A percentile compares a stretch with the other conserved stretches of the same genome.
These are phyloP conservation scores for Diddensiella caesifluorescens DNA, from an alignment of 805 yeast genomes.

Conservation along the genomic window DNA sequence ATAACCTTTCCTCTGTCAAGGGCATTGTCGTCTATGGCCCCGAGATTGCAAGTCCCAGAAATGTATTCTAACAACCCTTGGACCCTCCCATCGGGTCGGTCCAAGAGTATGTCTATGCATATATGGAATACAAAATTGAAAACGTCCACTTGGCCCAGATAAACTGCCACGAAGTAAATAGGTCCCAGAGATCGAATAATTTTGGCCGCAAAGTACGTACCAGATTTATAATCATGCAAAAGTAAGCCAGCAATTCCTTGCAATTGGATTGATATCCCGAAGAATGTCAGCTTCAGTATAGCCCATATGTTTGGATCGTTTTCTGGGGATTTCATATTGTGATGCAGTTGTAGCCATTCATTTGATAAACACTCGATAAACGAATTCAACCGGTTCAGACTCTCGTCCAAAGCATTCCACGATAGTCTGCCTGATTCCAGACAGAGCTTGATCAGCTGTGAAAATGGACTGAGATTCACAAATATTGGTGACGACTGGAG, in stretches of 20 bases:
- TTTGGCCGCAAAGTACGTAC: conserved; percentile 17
- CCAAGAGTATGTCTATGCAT: conserved; percentile 39
- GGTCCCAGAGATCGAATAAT: conserved; percentile 21
- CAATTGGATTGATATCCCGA: conserved; percentile 25
- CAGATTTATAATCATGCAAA: conserved; percentile 11
- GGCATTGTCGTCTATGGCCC: conserved; percentile 20
- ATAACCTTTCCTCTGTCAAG: conserved; percentile 29
- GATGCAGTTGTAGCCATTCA: background rate
- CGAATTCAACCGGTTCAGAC: conserved; percentile 1
- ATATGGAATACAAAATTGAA: conserved; percentile 56
- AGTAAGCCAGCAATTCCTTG: conserved; percentile 23
- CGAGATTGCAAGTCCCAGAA: conserved; percentile 28
- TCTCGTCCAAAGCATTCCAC: background rate
- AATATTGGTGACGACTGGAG: conserved; percentile 1
- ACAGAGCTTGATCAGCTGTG: conserved; percentile 12
- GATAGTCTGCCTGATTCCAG: background rate
- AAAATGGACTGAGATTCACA: conserved; percentile 16
- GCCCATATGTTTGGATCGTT: conserved; percentile 10
- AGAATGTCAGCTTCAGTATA: conserved; percentile 21
- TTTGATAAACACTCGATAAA: conserved; percentile 4
- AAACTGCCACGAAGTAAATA: conserved; percentile 25
- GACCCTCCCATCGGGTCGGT: conserved; percentile 10
- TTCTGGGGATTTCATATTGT: too few relatives aligned
- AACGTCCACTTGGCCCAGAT: conserved; percentile 30
- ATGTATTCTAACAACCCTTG: conserved; percentile 30